phyloP scores from a whole-genome alignment of 148 eudicot genomes.

The Rhododendron mucronatum region DNA sequence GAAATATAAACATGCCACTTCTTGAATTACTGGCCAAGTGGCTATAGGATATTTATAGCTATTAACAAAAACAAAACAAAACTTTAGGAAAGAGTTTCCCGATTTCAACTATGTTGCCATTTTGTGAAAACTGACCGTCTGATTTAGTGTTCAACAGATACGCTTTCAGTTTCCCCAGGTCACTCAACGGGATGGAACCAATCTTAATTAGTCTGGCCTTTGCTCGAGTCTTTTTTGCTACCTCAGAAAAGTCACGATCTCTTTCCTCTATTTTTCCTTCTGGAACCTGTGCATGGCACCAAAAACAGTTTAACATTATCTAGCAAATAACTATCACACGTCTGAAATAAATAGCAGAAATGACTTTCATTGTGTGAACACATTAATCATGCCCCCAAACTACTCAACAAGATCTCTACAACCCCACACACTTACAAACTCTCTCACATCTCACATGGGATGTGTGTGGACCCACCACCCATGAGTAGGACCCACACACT shows the following conservation, averaged over 20 bases:
- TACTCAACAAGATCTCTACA: neutral
- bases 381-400: neutral
- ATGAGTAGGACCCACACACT: neutral
- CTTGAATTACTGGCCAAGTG: neutral
- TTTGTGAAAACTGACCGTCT: constrained; percentile 46
- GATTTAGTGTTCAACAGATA: constrained; percentile 43
- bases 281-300: constrained; percentile 43
- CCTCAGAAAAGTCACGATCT: constrained; percentile 21
- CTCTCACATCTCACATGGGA: neutral
- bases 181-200: constrained; percentile 59
- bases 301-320: constrained; percentile 4
- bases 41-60: neutral
- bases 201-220: constrained; percentile 53
- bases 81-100: neutral
- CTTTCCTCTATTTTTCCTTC: constrained; percentile 39
- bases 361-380: neutral
- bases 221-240: constrained; percentile 49
- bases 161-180: constrained; percentile 66
- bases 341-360: neutral
- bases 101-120: neutral
- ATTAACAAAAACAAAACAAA: neutral
- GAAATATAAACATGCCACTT: neutral
- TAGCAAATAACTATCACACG: neutral
- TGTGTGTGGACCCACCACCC: neutral
- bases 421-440: neutral